A percentile compares a stretch with the other conserved stretches of the same genome.
These are phyloP conservation scores for Botryotinia convoluta DNA, from an alignment of 2,329 filamentous ascomycete species.

Conservation along the genomic window DNA sequence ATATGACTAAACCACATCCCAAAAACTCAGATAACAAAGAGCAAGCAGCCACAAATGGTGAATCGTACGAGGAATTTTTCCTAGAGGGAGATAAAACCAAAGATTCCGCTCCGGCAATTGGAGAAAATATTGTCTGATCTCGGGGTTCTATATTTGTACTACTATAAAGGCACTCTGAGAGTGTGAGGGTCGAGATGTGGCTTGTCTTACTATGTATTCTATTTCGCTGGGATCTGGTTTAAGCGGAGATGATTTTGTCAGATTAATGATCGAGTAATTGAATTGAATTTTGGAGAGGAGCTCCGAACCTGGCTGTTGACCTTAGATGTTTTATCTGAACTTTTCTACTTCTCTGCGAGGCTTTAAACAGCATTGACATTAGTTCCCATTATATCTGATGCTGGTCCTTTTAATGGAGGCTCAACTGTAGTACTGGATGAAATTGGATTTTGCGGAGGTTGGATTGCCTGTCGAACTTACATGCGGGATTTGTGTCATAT, in stretches of 20 bases:
- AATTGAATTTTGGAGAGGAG: background rate
- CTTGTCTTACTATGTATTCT: background rate
- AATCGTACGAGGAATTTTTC: background rate
- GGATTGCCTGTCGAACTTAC: too few species aligned
- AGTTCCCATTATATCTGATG: too few species aligned
- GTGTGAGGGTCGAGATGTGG: background rate
- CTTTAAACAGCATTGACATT: too few species aligned
- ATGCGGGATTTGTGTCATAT: too few species aligned
- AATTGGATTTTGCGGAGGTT: too few species aligned
- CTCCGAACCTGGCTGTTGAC: background rate
- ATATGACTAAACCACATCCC: fast-evolving
- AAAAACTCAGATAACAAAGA: background rate
- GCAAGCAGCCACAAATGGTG: background rate
- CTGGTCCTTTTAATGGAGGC: too few species aligned
- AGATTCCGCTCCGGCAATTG: background rate
- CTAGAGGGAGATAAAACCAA: fast-evolving
- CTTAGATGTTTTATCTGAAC: background rate
- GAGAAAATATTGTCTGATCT: background rate
- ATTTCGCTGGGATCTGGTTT: background rate
- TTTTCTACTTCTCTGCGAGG: background rate
- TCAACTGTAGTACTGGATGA: too few species aligned
- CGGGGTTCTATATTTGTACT: fast-evolving
- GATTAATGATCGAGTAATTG: background rate
- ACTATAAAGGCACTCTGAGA: background rate
- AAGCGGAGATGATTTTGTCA: background rate